Evolutionary conservation across 2,329 filamentous ascomycete species (phyloP), one percentile per base, ranked within the genome.

Genomic region (Cytospora piceae): DNA sequence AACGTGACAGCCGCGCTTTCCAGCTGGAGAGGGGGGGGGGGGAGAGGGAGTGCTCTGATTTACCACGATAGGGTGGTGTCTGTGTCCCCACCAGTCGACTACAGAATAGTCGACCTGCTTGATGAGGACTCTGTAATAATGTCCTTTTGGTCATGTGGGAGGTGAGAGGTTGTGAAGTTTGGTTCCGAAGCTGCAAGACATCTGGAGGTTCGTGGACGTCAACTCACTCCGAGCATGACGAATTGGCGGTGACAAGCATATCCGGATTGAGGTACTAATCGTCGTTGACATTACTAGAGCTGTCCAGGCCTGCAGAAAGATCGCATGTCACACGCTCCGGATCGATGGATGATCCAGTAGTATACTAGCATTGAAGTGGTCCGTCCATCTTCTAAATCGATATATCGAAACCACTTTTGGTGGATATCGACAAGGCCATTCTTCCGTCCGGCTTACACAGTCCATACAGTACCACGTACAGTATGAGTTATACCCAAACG

Each of bases 391-490:
- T 46, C 24, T 4, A 17, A 20, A 31, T 24, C 20, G 32, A 61
- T 54, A 54, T 54, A 34, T 15, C 14, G n/a, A 22, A 15, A 34
- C 27, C 24, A 31, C 14, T 54, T 24, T 52, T 27, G 22, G 53
- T 37, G 37, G 32, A 20, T 55, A n/a, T 56, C 32, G 53, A 51
- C 61, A 39, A 15, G 42, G 46, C 17, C 46, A 24, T n/a, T 49
- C 53, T 29, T 62, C 46, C 15, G 52, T 49, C 60, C 60, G 60
- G 60, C 53, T 57, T 57, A 63, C 46, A 49, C 46, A 49, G 46
- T 49, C 24, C 46, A 14, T 22, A 46, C 42, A 22, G 20, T 46
- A 46, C 20, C 20, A 49, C 11, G 9, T 49, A 24, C 39, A 42
- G 39, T 42, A n/a, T 42, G n/a, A 12, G 8, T 14, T 24, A 22